These are phyloP conservation scores for Eimeria brunetti DNA, from an alignment of 169 alveolate genomes.

Conservation along the genomic window DNA sequence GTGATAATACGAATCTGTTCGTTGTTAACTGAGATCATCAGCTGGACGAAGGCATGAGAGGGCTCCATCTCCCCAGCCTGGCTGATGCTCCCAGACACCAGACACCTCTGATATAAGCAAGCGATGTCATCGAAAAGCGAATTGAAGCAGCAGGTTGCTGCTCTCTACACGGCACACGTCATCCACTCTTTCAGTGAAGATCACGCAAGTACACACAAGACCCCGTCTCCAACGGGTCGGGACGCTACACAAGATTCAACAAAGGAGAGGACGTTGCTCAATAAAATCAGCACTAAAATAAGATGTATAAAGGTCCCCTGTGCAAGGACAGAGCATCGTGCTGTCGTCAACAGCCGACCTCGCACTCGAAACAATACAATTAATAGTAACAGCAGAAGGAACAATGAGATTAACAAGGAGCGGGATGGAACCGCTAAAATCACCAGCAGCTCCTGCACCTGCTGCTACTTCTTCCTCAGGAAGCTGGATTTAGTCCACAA, in stretches of 20 bases:
- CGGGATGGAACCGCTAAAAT: neutral
- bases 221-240: conserved; percentile 35
- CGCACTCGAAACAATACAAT: conserved; percentile 38
- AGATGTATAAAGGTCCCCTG: conserved; percentile 32
- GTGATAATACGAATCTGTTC: conserved; percentile 25
- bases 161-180: conserved; percentile 60
- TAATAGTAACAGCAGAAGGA: neutral
- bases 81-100: conserved; percentile 5
- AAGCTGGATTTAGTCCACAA: neutral
- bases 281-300: conserved; percentile 6
- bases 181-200: conserved; percentile 57
- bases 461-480: conserved; percentile 15
- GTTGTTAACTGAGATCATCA: neutral
- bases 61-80: conserved; percentile 7
- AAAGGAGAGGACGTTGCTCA: neutral
- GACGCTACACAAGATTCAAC: conserved; percentile 69
- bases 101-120: conserved; percentile 17
- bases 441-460: conserved; percentile 19
- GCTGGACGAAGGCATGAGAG: conserved; percentile 36
- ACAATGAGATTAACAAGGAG: neutral
- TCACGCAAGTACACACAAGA: conserved; percentile 21
- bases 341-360: conserved; percentile 7
- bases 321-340: conserved; percentile 6
- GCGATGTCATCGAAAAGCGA: conserved; percentile 3
- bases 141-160: conserved; percentile 45